Base-by-base conservation (phyloP, 306 rosid genomes). In the Prunus padus region DNA sequence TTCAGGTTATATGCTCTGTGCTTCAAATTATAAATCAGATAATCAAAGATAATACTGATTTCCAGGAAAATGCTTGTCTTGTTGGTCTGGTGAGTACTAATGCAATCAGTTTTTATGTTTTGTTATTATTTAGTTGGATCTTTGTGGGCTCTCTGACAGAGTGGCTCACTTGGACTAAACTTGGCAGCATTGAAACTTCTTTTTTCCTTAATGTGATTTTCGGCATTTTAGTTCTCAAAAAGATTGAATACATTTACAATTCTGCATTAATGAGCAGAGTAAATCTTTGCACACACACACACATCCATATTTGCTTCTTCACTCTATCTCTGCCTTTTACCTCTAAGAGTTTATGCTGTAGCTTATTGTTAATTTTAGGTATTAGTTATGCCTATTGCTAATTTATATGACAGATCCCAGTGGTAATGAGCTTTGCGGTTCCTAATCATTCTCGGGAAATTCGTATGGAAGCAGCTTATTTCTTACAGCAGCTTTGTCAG, bases 391-490 rank as follows among this genome's bases (percentile, higher is more conserved):
- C 80, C 47, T 78, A 62, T 79, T 81, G 73, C 73, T 77, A 84
- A 67, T 51, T 75, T 77, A 40, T 69, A 59, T 76, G 80, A 74
- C 87, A 96, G 99, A 92, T 96, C 82, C 98, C 99, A 75, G 80
- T 85, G 74, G 92, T 96, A 65, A 96, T 85, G 92, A 80, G 93
- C 84, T 96, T 96, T 85, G 93, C 99, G 9, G 87, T 85, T 40
- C 93, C 97, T 66, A 96, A 89, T 83, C 96, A 97, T 55, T 93
- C 97, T 44, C 89, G 99, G 65, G 99, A 96, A 84, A 88, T 96
- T 86, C 99, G 99, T 28, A 92, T 96, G 92, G 99, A 96, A 89
- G 97, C 99, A 75, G 98, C 98, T 70, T 85, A 77, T 81, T 90
- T 96, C 81, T 79, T 89, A 75, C 99, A 90, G 88, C 98, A 92